Evolutionary conservation across 2,329 filamentous ascomycete genomes (phyloP).

Genomic region (Paraphaeosphaeria sporulosa): DNA sequence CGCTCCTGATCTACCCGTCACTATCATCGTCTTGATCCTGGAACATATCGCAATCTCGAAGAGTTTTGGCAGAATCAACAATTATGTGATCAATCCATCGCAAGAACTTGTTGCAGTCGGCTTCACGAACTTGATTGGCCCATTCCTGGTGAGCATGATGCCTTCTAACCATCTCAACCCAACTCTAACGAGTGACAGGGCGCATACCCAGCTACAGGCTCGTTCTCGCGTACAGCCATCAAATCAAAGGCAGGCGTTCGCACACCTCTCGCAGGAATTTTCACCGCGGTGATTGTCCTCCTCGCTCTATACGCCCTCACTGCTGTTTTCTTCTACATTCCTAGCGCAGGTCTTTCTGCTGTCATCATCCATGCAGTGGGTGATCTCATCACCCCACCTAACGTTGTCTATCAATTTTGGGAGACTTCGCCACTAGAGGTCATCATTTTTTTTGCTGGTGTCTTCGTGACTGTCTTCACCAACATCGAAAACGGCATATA

Average conservation of each 20-base stretch:
- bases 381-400: slow-evolving; percentile 88
- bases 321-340: slow-evolving; percentile 92
- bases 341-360: slow-evolving; percentile 78
- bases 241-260: slow-evolving; percentile 96
- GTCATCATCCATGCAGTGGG: slow-evolving; percentile 97
- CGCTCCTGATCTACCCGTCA: slow-evolving; percentile 76
- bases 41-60: slow-evolving; percentile 98
- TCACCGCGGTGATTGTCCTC: slow-evolving; percentile 85
- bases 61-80: slow-evolving; percentile 93
- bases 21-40: slow-evolving; percentile 90
- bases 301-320: slow-evolving; percentile 90
- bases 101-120: slow-evolving; percentile 97
- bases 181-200: neutral
- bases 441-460: slow-evolving; percentile 90
- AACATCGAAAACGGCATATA: slow-evolving; percentile 95
- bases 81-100: slow-evolving; percentile 96
- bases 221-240: slow-evolving; percentile 95
- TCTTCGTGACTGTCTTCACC: slow-evolving; percentile 86
- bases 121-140: slow-evolving; percentile 85
- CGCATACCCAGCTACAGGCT: slow-evolving; percentile 85
- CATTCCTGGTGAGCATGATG: slow-evolving; percentile 76
- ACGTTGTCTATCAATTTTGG: slow-evolving; percentile 96
- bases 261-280: slow-evolving; percentile 87
- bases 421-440: slow-evolving; percentile 89
- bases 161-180: neutral